Percentiles rank a stretch among this genome's conserved stretches.
Conservation (phyloP, 108 stramenopile species). For the Poteriospumella lacustris region DNA sequence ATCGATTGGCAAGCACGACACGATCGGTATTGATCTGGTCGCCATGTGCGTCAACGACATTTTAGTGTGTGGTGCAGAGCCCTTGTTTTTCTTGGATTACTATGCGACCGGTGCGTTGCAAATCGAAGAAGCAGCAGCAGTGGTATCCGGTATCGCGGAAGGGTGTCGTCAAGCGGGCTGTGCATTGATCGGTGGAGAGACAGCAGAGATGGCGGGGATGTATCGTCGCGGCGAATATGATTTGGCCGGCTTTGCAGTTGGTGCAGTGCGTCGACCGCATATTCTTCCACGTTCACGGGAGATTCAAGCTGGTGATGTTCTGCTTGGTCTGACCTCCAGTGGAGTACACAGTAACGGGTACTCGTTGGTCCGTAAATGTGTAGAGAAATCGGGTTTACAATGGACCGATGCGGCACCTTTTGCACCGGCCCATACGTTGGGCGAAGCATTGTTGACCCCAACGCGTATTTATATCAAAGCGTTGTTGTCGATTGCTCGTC, state of each 20-base stretch:
- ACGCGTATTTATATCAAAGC: constrained; percentile 90
- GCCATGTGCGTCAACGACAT: constrained; percentile 99
- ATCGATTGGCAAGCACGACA: constrained; percentile 36
- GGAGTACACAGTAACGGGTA: constrained; percentile 98
- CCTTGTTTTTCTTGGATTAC: constrained; percentile 97
- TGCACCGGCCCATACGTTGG: constrained; percentile 67
- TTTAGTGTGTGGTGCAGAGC: constrained; percentile 88
- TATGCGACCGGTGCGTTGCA: constrained; percentile 88
- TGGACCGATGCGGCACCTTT: constrained; percentile 81
- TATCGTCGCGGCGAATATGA: constrained; percentile 95
- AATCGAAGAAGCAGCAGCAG: constrained; percentile 75
- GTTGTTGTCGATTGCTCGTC: constrained; percentile 74
- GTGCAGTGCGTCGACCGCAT: constrained; percentile 74
- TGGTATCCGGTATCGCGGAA: constrained; percentile 89
- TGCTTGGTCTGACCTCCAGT: constrained; percentile 83
- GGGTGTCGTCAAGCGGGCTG: constrained; percentile 87
- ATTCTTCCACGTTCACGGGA: constrained; percentile 66
- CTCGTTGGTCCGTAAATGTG: constrained; percentile 82
- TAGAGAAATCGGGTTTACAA: constrained; percentile 70
- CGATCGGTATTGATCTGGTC: constrained; percentile 87
- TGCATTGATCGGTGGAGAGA: constrained; percentile 93
- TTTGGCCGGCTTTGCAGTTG: constrained; percentile 92
- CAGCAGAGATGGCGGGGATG: constrained; percentile 99
- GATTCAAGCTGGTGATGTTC: constrained; percentile 73
- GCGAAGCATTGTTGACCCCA: constrained; percentile 79